phyloP scores from a whole-genome alignment of 1,284 basidiomycete species.

The Vanrija sp. region DNA sequence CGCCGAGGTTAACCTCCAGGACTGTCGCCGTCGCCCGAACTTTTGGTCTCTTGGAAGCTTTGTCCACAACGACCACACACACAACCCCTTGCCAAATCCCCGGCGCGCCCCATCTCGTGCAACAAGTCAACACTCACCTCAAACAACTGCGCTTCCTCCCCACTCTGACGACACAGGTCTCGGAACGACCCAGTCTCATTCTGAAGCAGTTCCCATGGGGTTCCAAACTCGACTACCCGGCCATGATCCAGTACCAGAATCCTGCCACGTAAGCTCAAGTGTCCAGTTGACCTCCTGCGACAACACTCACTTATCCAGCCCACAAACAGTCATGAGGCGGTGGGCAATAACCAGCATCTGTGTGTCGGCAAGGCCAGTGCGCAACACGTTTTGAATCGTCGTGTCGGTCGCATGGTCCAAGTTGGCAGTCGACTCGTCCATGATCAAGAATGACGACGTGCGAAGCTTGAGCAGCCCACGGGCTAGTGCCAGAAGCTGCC shows the following conservation, averaged over 20 bases:
- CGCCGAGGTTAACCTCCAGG: not conserved
- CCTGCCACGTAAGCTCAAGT: slow-evolving; percentile 23
- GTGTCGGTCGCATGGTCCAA: slow-evolving; percentile 51
- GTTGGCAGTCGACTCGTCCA: slow-evolving; percentile 56
- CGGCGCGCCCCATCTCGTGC: too few species aligned
- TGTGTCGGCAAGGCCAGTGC: slow-evolving; percentile 46
- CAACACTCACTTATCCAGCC: slow-evolving; percentile 47
- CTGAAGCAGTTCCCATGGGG: slow-evolving; percentile 50
- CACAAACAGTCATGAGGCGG: slow-evolving; percentile 52
- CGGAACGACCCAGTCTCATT: slow-evolving; percentile 46
- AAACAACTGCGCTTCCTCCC: slow-evolving; percentile 45
- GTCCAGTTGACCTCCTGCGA: too few species aligned
- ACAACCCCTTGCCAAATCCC: too few species aligned
- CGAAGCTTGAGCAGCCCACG: slow-evolving; percentile 54
- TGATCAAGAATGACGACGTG: slow-evolving; percentile 53
- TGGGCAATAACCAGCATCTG: slow-evolving; percentile 53
- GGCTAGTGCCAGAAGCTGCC: slow-evolving; percentile 56
- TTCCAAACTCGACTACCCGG: slow-evolving; percentile 52
- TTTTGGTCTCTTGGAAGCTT: too few species aligned
- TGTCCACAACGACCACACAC: too few species aligned
- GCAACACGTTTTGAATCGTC: slow-evolving; percentile 50
- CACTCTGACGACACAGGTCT: slow-evolving; percentile 48
- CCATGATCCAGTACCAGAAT: slow-evolving; percentile 54
- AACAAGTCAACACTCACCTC: slow-evolving; percentile 27
- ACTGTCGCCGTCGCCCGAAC: too few species aligned